Evolutionary conservation across 1,139 yeast species (phyloP).

Genomic region (Nakaseomyces uthaithaninus): DNA sequence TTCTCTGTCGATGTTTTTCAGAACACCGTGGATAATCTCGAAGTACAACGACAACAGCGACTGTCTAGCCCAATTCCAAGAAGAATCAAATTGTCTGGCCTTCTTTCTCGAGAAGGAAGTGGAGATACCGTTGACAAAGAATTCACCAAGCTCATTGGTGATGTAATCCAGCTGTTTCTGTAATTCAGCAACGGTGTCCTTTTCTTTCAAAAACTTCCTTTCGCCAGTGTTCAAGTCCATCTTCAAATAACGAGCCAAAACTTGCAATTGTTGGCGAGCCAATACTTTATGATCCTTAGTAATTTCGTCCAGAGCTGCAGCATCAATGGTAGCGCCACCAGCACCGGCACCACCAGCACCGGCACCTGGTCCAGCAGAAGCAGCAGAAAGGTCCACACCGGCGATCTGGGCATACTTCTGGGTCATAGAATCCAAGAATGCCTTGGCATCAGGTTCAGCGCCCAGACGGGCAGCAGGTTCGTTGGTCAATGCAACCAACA

Average conservation of each 20-base stretch:
- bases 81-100: conserved; percentile 93
- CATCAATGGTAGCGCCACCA: conserved; percentile 85
- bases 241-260: conserved; percentile 88
- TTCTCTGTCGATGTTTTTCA: conserved; percentile 83
- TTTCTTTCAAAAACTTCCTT: conserved; percentile 76
- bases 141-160: conserved; percentile 92
- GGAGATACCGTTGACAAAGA: conserved; percentile 82
- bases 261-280: conserved; percentile 93
- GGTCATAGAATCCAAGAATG: conserved; percentile 72
- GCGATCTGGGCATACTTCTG: conserved; percentile 77
- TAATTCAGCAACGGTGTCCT: conserved; percentile 73
- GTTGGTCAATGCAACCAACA: conserved; percentile 71
- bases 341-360: conserved; percentile 52
- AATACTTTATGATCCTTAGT: conserved; percentile 82
- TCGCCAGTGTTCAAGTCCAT: conserved; percentile 88
- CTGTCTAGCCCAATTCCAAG: conserved; percentile 99
- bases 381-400: conserved; percentile 69
- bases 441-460: conserved; percentile 81
- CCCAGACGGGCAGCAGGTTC: conserved; percentile 90
- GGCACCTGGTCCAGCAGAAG: conserved; percentile 45
- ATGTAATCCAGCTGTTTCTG: conserved; percentile 89
- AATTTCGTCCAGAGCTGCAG: conserved; percentile 92
- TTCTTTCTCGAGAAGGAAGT: conserved; percentile 87
- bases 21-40: conserved; percentile 90
- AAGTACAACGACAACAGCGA: conserved; percentile 89